Evolutionary conservation across 352 stramenopile genomes (phyloP), one percentile per base, ranked within the genome.

Genomic region (Phytophthora tubulina): DNA sequence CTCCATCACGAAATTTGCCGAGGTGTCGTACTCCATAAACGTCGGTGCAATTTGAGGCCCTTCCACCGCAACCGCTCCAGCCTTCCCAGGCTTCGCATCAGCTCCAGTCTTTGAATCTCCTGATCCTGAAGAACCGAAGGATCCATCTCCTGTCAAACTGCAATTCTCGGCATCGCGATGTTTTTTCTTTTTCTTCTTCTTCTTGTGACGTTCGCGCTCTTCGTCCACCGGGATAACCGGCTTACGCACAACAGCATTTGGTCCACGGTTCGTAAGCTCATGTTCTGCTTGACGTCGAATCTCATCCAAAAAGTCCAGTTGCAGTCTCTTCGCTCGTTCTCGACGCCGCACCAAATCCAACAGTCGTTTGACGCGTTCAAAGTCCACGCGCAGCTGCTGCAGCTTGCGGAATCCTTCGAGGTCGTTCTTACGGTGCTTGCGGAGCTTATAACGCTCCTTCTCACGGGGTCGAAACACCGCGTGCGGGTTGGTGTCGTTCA

Each of bases 401-500:
- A 99, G 77, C 76, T 99, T 99, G 21, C 90, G 88, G 77, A 96
- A 99, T 6, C 93, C 94, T 66, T 99, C 96, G 63, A 99, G 84
- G 82, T 99, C 97, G 78, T 99, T 99, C 75, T 98, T 96, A 61
- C 96, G 90, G 67, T 98, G 97, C 70, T 98, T 98, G 8, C 97
- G 86, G 7, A 99, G 79, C 74, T 99, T 99, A 81, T 99, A 99
- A 15, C 98, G 96, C 79, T 99, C 89, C 79, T 99, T 99, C 73
- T 99, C 96, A 39, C 97, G 89, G 21, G 97, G 97, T 15, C 98
- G 94, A 78, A 99, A 99, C n/a, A 99, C 97, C 54, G 97, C 74
- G 72, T 99, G 97, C 33, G 98, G 98, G 81, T 99, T 99, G n/a
- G 96, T 98, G 81, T 99, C 97, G 57, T 99, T 98, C 1, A 95